A percentile compares a stretch with the other conserved stretches of the same genome.
Evolutionary conservation across 1,139 yeast species (phyloP).

Genomic region (Petasospora rhodanensis): DNA sequence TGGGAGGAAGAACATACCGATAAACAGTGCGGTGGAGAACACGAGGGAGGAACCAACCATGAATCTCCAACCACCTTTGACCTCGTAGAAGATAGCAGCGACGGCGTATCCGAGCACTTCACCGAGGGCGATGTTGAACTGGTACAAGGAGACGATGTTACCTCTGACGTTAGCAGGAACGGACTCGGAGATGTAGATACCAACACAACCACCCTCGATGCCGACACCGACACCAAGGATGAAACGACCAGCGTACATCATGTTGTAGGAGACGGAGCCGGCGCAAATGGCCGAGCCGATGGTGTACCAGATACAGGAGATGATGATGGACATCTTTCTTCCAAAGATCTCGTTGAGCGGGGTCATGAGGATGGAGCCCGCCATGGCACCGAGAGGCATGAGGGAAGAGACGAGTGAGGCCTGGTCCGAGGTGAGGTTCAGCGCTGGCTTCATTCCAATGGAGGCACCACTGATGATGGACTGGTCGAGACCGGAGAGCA

Average conservation of each 20-base stretch:
- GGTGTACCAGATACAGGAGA: conserved; percentile 54
- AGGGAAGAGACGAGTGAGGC: conserved; percentile 45
- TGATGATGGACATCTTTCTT: conserved; percentile 45
- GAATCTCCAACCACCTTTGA: conserved; percentile 54
- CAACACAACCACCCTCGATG: conserved; percentile 58
- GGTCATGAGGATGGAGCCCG: conserved; percentile 44
- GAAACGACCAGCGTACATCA: conserved; percentile 54
- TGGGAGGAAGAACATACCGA: conserved; percentile 45
- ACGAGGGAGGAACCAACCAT: conserved; percentile 57
- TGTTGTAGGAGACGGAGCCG: conserved; percentile 37
- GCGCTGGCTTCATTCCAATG: conserved; percentile 41
- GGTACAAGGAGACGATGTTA: conserved; percentile 50
- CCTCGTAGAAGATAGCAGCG: conserved; percentile 52
- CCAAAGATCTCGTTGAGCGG: conserved; percentile 50
- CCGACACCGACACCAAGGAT: conserved; percentile 56
- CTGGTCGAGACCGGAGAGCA: conserved; percentile 55
- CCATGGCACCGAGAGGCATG: conserved; percentile 60
- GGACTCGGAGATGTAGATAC: conserved; percentile 55
- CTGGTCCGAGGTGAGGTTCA: conserved; percentile 34
- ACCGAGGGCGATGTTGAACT: conserved; percentile 54
- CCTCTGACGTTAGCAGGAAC: conserved; percentile 58
- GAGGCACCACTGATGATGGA: conserved; percentile 56
- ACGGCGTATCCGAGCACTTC: conserved; percentile 54
- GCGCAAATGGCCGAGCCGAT: conserved; percentile 53
- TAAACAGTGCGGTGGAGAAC: conserved; percentile 45